These are phyloP conservation scores for Alternaria brassicicola DNA, from an alignment of 2,329 filamentous ascomycete species.

Conservation along the genomic window DNA sequence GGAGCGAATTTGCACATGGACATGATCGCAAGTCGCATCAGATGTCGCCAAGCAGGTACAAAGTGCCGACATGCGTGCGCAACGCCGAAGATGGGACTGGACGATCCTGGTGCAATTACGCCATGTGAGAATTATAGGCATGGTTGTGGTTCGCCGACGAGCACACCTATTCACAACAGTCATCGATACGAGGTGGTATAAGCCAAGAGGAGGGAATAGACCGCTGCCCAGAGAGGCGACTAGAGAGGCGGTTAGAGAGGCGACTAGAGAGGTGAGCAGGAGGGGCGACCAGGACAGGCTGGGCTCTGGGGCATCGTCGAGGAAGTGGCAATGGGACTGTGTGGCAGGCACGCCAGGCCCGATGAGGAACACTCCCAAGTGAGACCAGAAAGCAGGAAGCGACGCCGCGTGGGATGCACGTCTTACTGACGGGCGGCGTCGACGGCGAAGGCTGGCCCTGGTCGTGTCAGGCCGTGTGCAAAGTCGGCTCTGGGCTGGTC, in stretches of 20 bases:
- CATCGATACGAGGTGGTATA: neutral
- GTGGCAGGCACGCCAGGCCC: conserved; percentile 7
- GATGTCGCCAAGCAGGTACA: conserved; percentile 4
- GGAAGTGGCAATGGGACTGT: conserved; percentile 6
- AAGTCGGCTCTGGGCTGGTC: neutral
- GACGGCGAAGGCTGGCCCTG: neutral
- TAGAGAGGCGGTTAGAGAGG: neutral
- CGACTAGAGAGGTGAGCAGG: too few relatives aligned
- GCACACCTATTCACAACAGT: neutral
- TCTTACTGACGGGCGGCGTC: neutral
- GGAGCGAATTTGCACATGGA: neutral
- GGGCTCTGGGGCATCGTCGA: neutral
- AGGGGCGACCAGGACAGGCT: too few relatives aligned
- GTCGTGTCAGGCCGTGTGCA: neutral
- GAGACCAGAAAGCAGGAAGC: neutral
- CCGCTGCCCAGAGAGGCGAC: neutral
- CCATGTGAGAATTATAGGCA: neutral
- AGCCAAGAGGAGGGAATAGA: neutral
- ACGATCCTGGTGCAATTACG: neutral
- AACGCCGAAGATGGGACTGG: conserved; percentile 1
- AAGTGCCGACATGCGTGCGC: conserved; percentile 6
- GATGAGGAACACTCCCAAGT: neutral
- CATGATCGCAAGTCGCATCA: neutral
- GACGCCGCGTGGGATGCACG: neutral
- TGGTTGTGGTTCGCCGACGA: neutral